A percentile compares a stretch with the other conserved stretches of the same genome.
Conservation (phyloP, 2,329 filamentous ascomycete species). For the Aurifilum marmelostoma region DNA sequence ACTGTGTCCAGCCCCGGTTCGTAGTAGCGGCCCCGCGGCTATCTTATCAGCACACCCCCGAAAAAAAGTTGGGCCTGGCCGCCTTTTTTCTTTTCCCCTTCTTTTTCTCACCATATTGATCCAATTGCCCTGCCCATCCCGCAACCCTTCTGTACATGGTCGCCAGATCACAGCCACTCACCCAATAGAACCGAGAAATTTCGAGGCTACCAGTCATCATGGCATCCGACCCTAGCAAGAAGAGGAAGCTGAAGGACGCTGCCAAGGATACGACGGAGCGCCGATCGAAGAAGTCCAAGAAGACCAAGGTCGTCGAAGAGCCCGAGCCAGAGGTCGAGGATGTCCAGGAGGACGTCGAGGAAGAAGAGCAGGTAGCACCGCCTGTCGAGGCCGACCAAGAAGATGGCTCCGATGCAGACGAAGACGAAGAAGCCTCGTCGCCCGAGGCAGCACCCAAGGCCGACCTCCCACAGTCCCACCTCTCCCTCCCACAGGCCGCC, state of each 20-base stretch:
- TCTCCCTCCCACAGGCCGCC: constrained; percentile 59
- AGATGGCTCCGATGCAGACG: constrained; percentile 22
- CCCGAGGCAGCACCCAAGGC: constrained; percentile 28
- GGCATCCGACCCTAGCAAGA: constrained; percentile 40
- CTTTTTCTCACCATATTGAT: constrained; percentile 9
- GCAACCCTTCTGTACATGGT: background rate
- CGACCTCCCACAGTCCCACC: constrained; percentile 43
- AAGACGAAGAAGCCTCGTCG: constrained; percentile 36
- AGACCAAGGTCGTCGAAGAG: constrained; percentile 22
- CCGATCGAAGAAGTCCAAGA: constrained; percentile 17
- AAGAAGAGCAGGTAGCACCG: constrained; percentile 27
- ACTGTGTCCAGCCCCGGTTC: background rate
- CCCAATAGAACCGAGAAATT: background rate
- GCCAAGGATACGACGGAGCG: constrained; percentile 31
- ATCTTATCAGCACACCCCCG: constrained; percentile 23
- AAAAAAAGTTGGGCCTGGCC: constrained; percentile 28
- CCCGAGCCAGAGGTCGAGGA: constrained; percentile 26
- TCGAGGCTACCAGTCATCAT: constrained; percentile 31
- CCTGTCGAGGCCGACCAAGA: constrained; percentile 32
- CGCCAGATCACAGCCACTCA: background rate
- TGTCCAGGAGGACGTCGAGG: constrained; percentile 18
- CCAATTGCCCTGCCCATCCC: background rate
- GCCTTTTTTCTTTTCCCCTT: background rate
- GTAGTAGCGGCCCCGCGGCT: constrained; percentile 19
- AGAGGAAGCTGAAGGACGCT: constrained; percentile 42